Evolutionary conservation across 805 yeast species (phyloP).

Genomic region (Sugiyamaella lignohabitans): DNA sequence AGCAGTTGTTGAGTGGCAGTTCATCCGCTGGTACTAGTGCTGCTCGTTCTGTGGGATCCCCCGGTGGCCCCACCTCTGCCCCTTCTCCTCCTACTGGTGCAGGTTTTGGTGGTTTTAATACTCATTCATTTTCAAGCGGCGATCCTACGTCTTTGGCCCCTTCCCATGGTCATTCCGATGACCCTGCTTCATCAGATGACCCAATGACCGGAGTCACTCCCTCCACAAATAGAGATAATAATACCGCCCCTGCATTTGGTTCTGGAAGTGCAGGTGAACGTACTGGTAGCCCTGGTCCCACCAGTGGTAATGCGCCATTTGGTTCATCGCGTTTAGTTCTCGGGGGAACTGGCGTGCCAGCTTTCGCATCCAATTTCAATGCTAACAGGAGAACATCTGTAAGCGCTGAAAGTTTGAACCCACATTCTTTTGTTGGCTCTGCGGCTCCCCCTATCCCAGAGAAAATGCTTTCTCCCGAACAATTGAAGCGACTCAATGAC

Average conservation of each 20-base stretch:
- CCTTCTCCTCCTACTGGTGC: no score
- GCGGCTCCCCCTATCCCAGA: constrained; percentile 13
- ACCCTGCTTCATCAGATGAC: background rate
- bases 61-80: background rate
- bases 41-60: constrained; percentile 2
- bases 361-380: constrained; percentile 54
- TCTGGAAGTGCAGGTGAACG: background rate
- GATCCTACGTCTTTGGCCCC: constrained; percentile 6
- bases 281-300: background rate
- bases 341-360: background rate
- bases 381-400: constrained; percentile 78
- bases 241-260: background rate
- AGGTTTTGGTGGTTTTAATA: constrained; percentile 8
- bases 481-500: constrained; percentile 58
- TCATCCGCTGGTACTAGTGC: background rate
- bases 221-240: no score
- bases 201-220: background rate
- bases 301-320: background rate
- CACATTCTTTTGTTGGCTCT: constrained; percentile 15
- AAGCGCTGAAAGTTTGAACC: constrained; percentile 54
- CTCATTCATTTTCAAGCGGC: constrained; percentile 11
- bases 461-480: constrained; percentile 35
- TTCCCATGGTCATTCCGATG: background rate
- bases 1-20: constrained; percentile 4
- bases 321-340: background rate